A percentile compares a stretch with the other conserved stretches of the same genome.
phyloP scores from a whole-genome alignment of 306 rosid genomes.

The Acacia melanoxylon region DNA sequence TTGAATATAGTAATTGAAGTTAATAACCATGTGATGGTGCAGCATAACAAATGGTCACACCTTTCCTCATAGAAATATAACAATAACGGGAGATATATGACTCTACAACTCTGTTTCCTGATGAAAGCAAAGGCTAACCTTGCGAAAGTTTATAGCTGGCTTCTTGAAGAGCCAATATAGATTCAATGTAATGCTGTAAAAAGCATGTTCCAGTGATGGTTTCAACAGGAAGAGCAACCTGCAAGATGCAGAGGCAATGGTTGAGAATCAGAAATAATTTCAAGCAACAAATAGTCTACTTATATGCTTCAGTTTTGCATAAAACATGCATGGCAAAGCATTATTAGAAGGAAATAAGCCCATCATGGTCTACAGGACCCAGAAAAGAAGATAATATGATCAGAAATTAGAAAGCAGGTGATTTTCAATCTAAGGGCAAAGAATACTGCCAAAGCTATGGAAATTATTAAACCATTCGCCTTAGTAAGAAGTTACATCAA shows the following conservation, averaged over 20 bases:
- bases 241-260: conserved; percentile 33
- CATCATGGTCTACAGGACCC: not conserved
- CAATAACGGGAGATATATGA: conserved; percentile 17
- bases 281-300: conserved; percentile 2
- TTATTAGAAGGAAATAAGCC: not conserved
- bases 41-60: conserved; percentile 3
- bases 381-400: not conserved
- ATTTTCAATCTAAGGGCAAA: not conserved
- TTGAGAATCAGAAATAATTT: conserved; percentile 26
- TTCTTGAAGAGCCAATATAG: conserved; percentile 84
- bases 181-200: conserved; percentile 78
- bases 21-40: not conserved
- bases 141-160: conserved; percentile 58
- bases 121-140: conserved; percentile 44
- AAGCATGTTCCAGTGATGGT: conserved; percentile 74
- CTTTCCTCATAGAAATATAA: conserved; percentile 7
- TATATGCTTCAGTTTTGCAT: conserved; percentile 8
- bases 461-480: conserved; percentile 4
- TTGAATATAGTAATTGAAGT: conserved; percentile 17
- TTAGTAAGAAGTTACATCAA: conserved; percentile 17
- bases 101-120: conserved; percentile 12
- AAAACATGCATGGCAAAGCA: not conserved
- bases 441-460: not conserved
- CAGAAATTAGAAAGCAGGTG: not conserved
- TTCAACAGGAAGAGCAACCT: conserved; percentile 98